phyloP scores from a whole-genome alignment of 345 rosid genomes.

The Conringia planisiliqua region DNA sequence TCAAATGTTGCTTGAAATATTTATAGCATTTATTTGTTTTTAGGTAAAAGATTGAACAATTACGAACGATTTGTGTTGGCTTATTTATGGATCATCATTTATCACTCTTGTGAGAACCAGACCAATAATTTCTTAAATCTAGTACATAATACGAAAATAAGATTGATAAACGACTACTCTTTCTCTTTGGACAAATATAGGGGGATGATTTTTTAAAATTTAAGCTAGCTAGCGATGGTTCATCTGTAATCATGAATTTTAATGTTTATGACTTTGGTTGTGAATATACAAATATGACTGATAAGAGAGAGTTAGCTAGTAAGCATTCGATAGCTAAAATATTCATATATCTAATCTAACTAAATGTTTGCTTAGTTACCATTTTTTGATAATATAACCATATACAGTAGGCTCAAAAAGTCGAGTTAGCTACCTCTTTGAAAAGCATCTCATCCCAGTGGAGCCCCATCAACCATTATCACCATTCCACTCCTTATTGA shows the following conservation, averaged over 20 bases:
- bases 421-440: constrained; percentile 23
- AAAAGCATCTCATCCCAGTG: constrained; percentile 6
- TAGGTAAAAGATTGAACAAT: neutral
- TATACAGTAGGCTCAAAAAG: neutral
- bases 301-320: neutral
- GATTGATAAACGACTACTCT: neutral
- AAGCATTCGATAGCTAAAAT: neutral
- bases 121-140: neutral
- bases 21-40: neutral
- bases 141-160: neutral
- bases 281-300: neutral
- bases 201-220: neutral
- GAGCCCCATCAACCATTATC: constrained; percentile 16
- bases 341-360: neutral
- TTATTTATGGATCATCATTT: neutral
- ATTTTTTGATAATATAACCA: neutral
- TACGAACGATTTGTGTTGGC: neutral
- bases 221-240: neutral
- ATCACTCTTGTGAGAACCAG: neutral
- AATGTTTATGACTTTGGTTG: neutral
- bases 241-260: neutral
- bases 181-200: neutral
- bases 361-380: neutral
- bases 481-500: neutral
- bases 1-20: constrained; percentile 12